These are phyloP conservation scores for Rosa hybrid DNA, from an alignment of 331 rosid species.

Conservation along the genomic window DNA sequence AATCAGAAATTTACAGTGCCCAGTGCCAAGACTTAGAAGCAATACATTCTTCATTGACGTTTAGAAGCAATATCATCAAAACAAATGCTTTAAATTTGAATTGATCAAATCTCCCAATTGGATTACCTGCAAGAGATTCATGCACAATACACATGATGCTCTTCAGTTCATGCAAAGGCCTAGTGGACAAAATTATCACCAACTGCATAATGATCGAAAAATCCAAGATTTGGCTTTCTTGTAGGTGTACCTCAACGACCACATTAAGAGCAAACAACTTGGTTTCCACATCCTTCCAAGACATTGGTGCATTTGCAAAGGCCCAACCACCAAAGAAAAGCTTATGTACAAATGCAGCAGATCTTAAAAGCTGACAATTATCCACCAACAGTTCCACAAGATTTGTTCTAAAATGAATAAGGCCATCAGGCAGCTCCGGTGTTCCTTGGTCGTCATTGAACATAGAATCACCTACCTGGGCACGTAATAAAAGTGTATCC, in stretches of 20 bases:
- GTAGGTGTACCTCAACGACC: slow-evolving; percentile 80
- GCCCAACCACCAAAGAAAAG: slow-evolving; percentile 77
- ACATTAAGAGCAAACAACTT: slow-evolving; percentile 89
- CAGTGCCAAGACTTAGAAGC: too few species aligned
- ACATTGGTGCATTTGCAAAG: slow-evolving; percentile 64
- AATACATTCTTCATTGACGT: too few species aligned
- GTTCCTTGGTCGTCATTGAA: slow-evolving; percentile 66
- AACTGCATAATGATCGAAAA: slow-evolving; percentile 82
- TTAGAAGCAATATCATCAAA: too few species aligned
- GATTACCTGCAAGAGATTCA: slow-evolving; percentile 69
- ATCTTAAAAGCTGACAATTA: slow-evolving; percentile 81
- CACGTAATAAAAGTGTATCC: too few species aligned
- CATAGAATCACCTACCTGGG: slow-evolving; percentile 59
- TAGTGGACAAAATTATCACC: slow-evolving; percentile 70
- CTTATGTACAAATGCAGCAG: slow-evolving; percentile 73
- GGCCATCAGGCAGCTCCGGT: slow-evolving; percentile 87
- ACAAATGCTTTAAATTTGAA: too few species aligned
- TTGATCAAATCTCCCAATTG: too few species aligned
- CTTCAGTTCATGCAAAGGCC: slow-evolving; percentile 72
- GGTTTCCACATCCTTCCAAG: slow-evolving; percentile 95
- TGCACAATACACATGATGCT: slow-evolving; percentile 86
- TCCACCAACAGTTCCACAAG: slow-evolving; percentile 92
- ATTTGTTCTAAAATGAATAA: slow-evolving; percentile 77
- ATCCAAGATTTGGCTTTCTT: slow-evolving; percentile 79
- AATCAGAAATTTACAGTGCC: too few species aligned